Evolutionary conservation across 208 protist species (phyloP).

Genomic region (Tritrichomonas musculus): DNA sequence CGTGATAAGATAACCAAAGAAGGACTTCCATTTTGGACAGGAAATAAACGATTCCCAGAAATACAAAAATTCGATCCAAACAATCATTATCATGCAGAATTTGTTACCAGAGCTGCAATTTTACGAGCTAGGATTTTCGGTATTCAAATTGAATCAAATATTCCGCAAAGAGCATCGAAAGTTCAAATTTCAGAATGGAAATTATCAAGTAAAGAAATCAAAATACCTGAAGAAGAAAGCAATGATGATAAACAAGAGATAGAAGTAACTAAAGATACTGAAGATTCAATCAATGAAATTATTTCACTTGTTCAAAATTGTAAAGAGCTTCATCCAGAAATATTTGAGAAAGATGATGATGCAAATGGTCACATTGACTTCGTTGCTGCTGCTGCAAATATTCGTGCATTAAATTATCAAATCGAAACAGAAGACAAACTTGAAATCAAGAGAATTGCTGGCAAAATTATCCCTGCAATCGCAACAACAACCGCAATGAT

Average conservation of each 20-base stretch:
- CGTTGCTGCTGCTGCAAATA: constrained; percentile 56
- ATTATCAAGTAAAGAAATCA: neutral
- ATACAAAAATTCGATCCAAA: neutral
- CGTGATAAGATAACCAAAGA: constrained; percentile 71
- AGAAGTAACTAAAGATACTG: neutral
- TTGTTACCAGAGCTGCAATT: neutral
- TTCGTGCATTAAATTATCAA: constrained; percentile 57
- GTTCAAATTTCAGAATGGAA: neutral
- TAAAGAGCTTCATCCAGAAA: neutral
- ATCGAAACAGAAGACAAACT: constrained; percentile 46
- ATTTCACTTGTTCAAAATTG: neutral
- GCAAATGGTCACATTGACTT: constrained; percentile 61
- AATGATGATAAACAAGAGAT: neutral
- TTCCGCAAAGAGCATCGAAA: neutral
- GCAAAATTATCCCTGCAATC: constrained; percentile 99
- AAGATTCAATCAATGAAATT: neutral
- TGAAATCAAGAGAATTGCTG: constrained; percentile 57
- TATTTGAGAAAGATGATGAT: constrained; percentile 70
- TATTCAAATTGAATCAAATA: neutral
- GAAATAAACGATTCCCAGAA: neutral
- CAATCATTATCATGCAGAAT: neutral
- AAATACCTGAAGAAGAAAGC: neutral
- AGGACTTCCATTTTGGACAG: constrained; percentile 17
- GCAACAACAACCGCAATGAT: constrained; percentile 98
- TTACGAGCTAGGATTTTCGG: neutral